Conservation (phyloP, 495 filamentous ascomycete genomes). For the Thermothielavioides terrestris region DNA sequence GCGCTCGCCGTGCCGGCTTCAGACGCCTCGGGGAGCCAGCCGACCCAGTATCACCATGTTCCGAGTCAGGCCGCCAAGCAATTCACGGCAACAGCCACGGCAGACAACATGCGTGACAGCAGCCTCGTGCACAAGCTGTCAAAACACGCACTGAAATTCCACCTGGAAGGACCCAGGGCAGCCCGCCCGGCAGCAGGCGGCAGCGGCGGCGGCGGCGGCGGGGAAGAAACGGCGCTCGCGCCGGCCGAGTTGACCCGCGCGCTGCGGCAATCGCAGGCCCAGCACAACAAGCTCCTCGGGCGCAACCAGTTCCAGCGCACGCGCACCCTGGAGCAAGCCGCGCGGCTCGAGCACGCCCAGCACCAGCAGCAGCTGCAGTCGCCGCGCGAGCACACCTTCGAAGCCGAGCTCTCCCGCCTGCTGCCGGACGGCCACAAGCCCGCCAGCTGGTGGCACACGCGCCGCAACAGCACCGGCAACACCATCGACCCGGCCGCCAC, state of each 20-base stretch:
- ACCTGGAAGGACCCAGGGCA: constrained; percentile 17
- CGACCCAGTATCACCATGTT: constrained; percentile 26
- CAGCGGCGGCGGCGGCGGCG: not conserved
- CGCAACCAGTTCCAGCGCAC: constrained; percentile 30
- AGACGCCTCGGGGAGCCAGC: constrained; percentile 7
- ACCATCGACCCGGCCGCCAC: constrained; percentile 1
- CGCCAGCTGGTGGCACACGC: no score
- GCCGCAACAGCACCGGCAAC: constrained; percentile 22
- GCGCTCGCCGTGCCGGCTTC: not conserved
- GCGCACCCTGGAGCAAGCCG: constrained; percentile 22
- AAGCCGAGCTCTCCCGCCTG: constrained; percentile 14
- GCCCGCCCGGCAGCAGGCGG: not conserved
- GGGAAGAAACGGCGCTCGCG: not conserved
- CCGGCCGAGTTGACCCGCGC: constrained; percentile 11
- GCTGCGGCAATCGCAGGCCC: constrained; percentile 10
- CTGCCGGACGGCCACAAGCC: no score
- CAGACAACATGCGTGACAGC: constrained; percentile 26
- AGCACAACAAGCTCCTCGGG: constrained; percentile 19
- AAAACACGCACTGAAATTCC: constrained; percentile 26
- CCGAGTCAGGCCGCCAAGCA: constrained; percentile 41
- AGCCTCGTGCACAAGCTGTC: constrained; percentile 24
- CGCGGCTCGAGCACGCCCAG: constrained; percentile 22
- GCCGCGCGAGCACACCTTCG: constrained; percentile 14
- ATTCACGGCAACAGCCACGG: constrained; percentile 41
- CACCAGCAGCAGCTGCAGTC: not conserved